Evolutionary conservation across 73 alveolate species (phyloP), one percentile per base, ranked within the genome.

Genomic region (Paramecium bursaria): DNA sequence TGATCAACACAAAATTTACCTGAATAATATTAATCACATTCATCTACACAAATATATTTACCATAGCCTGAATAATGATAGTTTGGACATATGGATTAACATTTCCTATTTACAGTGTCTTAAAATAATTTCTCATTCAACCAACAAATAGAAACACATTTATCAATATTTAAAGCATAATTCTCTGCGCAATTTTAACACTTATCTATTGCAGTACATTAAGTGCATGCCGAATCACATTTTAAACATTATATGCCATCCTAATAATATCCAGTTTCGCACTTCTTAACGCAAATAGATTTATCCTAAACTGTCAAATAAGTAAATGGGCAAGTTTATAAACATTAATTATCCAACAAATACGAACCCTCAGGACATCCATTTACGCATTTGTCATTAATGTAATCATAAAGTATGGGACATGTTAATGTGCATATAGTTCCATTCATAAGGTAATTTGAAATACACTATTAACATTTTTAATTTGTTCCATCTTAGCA

Each of bases 221-320:
- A 9, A 9, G 46, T 11, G n/a, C 74, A 51, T 51, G 23, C 27
- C 23, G 74, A 44, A 51, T 51, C 74, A 51, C 74, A 51, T 51
- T 51, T 0, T 51, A 25, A 19, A 51, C 74, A 51, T 1, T 17
- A 3, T 26, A 25, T 51, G 15, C 74, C 74, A 51, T 51, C 74
- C 15, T 51, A 0, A 51, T 51, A 51, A 51, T 51, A 51, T 4
- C 74, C 74, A 21, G 23, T 44, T 1, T 21, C 1, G 23, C 23
- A 15, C 5, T 13, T 3, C n/a, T 10, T 10, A 51, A 51, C 74
- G 13, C 74, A 51, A 25, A 25, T 51, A 13, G 46, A 51, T 19
- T 21, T 0, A 21, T 44, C 23, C 3, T 11, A 10, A 9, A 51
- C 23, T 3, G 1, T 2, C 17, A 51, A 10, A 22, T 51, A 51